Percentiles rank a stretch among this genome's conserved stretches.
phyloP scores from a whole-genome alignment of 805 yeast genomes.

The Nakazawaea anatomiae region DNA sequence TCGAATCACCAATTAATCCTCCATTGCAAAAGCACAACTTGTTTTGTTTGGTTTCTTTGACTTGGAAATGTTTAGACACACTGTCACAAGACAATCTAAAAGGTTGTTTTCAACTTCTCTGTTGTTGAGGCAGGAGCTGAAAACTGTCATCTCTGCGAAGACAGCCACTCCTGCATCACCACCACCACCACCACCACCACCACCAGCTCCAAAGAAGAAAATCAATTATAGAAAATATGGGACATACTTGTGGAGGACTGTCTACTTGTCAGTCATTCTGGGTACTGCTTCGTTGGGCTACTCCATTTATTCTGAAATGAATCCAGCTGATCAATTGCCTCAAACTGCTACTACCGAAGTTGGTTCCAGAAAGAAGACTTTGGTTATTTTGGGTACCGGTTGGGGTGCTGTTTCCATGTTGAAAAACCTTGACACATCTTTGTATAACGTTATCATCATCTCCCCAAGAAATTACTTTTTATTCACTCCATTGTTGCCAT shows the following conservation, averaged over 20 bases:
- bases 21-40: no score
- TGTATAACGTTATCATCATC: conserved; percentile 83
- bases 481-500: conserved; percentile 91
- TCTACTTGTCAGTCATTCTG: conserved; percentile 43
- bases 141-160: not conserved
- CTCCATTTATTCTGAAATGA: conserved; percentile 54
- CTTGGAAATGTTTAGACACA: conserved; percentile 1
- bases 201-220: not conserved
- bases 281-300: conserved; percentile 57
- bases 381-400: conserved; percentile 83
- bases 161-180: not conserved
- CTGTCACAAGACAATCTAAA: not conserved
- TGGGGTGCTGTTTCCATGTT: conserved; percentile 91
- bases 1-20: no score
- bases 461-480: conserved; percentile 94
- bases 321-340: conserved; percentile 55
- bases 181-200: not conserved
- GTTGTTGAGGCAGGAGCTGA: conserved; percentile 1
- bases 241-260: conserved; percentile 23
- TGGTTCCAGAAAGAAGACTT: conserved; percentile 61
- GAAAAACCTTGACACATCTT: conserved; percentile 77
- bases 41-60: not conserved
- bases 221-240: not conserved
- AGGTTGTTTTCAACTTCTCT: conserved; percentile 5
- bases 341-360: conserved; percentile 41